Conservation (phyloP, 208 protist genomes). For the Acanthamoeba castellanii region DNA sequence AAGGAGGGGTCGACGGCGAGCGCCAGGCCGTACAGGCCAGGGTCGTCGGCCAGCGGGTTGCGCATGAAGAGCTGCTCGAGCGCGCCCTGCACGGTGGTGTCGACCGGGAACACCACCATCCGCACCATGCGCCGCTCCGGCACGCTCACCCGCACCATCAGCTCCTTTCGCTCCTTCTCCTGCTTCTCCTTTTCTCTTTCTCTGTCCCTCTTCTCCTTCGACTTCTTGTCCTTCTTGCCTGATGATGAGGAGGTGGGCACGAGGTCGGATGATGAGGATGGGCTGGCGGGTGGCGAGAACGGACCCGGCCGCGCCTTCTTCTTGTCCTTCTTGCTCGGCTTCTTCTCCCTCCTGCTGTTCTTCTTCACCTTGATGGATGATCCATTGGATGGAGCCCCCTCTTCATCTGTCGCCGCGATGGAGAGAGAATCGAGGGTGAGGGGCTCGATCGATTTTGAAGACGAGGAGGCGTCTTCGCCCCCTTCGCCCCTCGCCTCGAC, state of each 20-base stretch:
- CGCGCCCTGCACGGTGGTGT: constrained; percentile 6
- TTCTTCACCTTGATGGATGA: neutral
- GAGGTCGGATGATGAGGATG: neutral
- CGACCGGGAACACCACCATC: constrained; percentile 2
- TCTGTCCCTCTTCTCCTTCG: neutral
- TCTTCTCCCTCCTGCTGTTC: neutral
- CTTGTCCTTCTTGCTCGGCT: neutral
- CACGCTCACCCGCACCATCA: constrained; percentile 29
- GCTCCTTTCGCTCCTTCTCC: neutral
- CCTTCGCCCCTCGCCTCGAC: neutral
- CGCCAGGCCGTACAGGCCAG: constrained; percentile 6
- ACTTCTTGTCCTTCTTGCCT: neutral
- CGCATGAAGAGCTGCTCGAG: constrained; percentile 35
- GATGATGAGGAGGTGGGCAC: neutral
- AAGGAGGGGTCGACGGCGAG: constrained; percentile 6
- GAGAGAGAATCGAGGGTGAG: too few species aligned
- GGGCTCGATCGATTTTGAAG: too few species aligned
- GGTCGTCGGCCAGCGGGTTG: constrained; percentile 5
- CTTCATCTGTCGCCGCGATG: too few species aligned
- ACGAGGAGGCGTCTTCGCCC: neutral
- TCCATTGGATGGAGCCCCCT: too few species aligned
- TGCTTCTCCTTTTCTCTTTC: neutral
- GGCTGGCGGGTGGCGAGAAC: neutral
- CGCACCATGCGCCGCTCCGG: constrained; percentile 45
- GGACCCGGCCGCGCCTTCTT: neutral